Conservation (phyloP, 306 rosid genomes). For the Lagenaria siceraria region DNA sequence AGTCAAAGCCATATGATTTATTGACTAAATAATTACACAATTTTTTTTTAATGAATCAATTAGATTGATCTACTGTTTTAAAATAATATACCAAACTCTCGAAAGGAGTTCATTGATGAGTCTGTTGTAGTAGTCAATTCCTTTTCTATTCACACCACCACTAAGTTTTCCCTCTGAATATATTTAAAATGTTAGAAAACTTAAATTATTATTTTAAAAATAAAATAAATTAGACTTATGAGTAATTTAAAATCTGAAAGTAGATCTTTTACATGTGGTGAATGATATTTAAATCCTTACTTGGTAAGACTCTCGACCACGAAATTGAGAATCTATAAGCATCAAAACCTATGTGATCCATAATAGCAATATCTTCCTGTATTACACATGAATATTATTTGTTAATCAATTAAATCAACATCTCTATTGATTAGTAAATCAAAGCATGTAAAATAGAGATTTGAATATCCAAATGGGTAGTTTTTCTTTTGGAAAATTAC, state of each 20-base stretch:
- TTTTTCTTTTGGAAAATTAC: no score
- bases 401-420: not conserved
- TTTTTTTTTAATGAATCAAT: not conserved
- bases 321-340: not conserved
- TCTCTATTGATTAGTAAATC: no score
- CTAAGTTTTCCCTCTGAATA: slow-evolving; percentile 35
- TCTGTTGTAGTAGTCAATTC: slow-evolving; percentile 47
- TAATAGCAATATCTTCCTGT: slow-evolving; percentile 65
- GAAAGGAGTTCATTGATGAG: slow-evolving; percentile 39
- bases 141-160: slow-evolving; percentile 44
- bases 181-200: not conserved
- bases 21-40: not conserved
- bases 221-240: no score
- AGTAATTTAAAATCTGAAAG: not conserved
- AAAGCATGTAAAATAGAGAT: no score
- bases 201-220: no score
- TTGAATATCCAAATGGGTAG: no score
- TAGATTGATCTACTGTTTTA: not conserved
- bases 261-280: slow-evolving; percentile 18
- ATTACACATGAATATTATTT: not conserved
- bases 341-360: slow-evolving; percentile 12
- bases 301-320: not conserved
- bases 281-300: not conserved
- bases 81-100: slow-evolving; percentile 16
- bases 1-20: not conserved